Base-by-base conservation (phyloP, 352 stramenopile species). In the Pythium aquatile region DNA sequence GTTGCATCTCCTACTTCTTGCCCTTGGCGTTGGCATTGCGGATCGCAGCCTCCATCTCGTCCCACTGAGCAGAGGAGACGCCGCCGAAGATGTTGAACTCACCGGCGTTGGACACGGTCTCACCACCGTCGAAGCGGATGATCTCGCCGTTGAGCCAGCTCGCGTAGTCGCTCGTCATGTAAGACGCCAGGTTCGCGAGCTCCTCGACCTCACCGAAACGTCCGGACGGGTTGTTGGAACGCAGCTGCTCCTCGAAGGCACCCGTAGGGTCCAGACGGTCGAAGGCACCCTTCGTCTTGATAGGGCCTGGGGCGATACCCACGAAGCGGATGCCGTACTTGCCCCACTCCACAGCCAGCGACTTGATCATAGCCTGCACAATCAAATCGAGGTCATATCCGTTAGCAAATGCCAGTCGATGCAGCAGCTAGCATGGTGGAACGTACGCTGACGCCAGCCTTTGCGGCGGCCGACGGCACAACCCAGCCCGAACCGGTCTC, bases 261-360 rank as follows among this genome's bases (percentile, higher is more conserved):
- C 85, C 85, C 11, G 81, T 81, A 0, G 85, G 85, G 62, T 94
- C 85, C 37, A 94, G 78, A 9, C 83, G 76, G 61, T 90, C 81
- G 61, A 94, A 94, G 28, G 85, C 83, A 1, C 85, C 85, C 58
- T 94, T 91, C 44, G 85, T 92, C 63, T 90, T 90, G 76, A 99
- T 98, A 37, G 96, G 94, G 33, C 97, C 97, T 1, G 97, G 97
- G n/a, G 96, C 96, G 55, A 99, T 97, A 33, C 94, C 95, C 58
- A 98, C 95, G 9, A 99, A 97, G 61, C 97, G 81, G 60, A 99
- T 98, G 48, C 87, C 83, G 79, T 98, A 91, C 63, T 87, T 85
- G 53, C 96, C 96, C 97, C 97, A 99, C 80, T 99, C 97, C 30
- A 98, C 81, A 24, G 91, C 96, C 24, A 99, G 82, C 66, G 83